Base-by-base conservation (phyloP, 148 eudicot species). In the Vaccinium darrowii region DNA sequence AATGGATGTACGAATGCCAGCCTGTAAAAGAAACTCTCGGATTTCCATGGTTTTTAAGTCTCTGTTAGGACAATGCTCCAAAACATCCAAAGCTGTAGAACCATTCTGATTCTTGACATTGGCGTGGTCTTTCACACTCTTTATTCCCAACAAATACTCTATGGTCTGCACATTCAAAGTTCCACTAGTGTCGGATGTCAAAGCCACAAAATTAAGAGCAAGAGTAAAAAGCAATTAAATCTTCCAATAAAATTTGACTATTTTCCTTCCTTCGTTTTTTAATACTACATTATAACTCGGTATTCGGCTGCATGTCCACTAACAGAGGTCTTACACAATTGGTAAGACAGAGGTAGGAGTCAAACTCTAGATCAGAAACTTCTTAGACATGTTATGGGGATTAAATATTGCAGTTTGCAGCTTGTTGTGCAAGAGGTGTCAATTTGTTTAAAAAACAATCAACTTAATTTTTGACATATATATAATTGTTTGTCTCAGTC, bases 1-100 rank as follows among this genome's bases (percentile, higher is more conserved):
- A 2, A 14, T 16, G 19, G 78, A 54, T 78, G 43, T 79, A 81
- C 47, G 84, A 52, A 67, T 74, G 60, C 85, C 84, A 51, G 86
- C 83, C 79, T 71, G 60, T 23, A 87, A 53, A 19, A 88, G 85
- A 39, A 88, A 65, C 80, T 86, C 88, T 36, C 76, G 86, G 83
- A 88, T 51, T 43, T 90, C 83, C 30, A 90, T 88, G 74, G n/a
- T 18, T 84, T 87, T 84, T 7, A 87, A 3, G 85, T 88, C 91
- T 86, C 85, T 74, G 5, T 74, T 88, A 4, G 90, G 89, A n/a
- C 87, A 87, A 18, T 88, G 82, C 80, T 90, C 90, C 5, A 87
- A n/a, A 60, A 90, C 53, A 30, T 90, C 85, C 78, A 90, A 74
- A 43, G 86, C 79, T 27, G 91, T 88, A 15, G 79, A 85, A 60